A percentile compares a stretch with the other conserved stretches of the same genome.
Conservation (phyloP, 108 stramenopile genomes). For the Skeletonema potamos region DNA sequence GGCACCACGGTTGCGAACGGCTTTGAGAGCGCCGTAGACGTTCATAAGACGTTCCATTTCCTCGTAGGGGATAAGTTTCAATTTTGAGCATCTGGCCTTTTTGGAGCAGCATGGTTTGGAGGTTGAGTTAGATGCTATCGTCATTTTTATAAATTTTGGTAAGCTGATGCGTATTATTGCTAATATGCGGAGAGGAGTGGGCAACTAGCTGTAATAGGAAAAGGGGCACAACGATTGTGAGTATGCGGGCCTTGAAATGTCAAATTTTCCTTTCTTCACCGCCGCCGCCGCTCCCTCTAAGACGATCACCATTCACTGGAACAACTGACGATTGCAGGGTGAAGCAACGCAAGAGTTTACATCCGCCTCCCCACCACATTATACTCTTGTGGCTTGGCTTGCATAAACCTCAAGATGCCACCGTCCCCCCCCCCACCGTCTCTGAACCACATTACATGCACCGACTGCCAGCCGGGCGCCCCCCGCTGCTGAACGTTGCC, state of each 20-base stretch:
- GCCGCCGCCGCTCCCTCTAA: background rate
- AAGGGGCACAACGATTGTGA: background rate
- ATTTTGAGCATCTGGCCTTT: background rate
- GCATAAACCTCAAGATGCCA: too few relatives aligned
- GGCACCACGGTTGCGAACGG: background rate
- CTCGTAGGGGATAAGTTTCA: background rate
- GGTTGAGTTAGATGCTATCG: background rate
- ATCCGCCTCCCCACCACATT: too few relatives aligned
- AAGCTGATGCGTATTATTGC: background rate
- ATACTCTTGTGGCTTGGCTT: too few relatives aligned
- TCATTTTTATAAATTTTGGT: background rate
- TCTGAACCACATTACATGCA: too few relatives aligned
- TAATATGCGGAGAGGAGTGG: background rate
- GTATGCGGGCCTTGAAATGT: background rate
- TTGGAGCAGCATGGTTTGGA: background rate
- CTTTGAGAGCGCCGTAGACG: background rate
- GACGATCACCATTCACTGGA: background rate
- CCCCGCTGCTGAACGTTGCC: too few relatives aligned
- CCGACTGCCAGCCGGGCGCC: too few relatives aligned
- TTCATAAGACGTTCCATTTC: slow-evolving; percentile 1
- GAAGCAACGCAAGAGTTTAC: too few relatives aligned
- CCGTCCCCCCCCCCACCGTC: too few relatives aligned
- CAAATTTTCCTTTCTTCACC: background rate
- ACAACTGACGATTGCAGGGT: too few relatives aligned
- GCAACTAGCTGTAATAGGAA: background rate